Evolutionary conservation across 2,329 filamentous ascomycete genomes (phyloP).

Genomic region (Hypoxylon sp.): DNA sequence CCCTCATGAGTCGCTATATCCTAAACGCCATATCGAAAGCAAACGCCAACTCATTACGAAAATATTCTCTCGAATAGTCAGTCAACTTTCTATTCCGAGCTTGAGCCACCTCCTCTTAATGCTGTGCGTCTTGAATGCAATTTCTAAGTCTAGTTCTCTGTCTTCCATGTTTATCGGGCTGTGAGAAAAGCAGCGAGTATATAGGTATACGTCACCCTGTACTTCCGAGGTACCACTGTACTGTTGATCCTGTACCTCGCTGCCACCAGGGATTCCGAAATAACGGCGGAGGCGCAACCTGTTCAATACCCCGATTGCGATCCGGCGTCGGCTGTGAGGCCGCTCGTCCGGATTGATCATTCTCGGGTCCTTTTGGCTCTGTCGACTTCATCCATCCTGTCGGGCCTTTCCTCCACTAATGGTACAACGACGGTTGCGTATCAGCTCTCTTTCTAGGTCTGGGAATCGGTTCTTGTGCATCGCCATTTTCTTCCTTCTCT

Average conservation of each 20-base stretch:
- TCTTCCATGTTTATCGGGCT: background rate
- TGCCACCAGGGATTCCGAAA: slow-evolving; percentile 37
- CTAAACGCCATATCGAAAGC: slow-evolving; percentile 21
- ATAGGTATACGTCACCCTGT: slow-evolving; percentile 39
- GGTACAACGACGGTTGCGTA: slow-evolving; percentile 43
- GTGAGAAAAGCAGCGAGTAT: slow-evolving; percentile 5
- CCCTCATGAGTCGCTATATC: slow-evolving; percentile 14
- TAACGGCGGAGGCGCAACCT: background rate
- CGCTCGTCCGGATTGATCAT: slow-evolving; percentile 16
- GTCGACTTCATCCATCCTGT: slow-evolving; percentile 27
- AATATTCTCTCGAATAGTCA: background rate
- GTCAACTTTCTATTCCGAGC: slow-evolving; percentile 30
- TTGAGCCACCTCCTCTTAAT: slow-evolving; percentile 45
- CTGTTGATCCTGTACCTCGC: slow-evolving; percentile 17
- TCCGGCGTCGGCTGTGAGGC: slow-evolving; percentile 19
- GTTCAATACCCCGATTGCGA: slow-evolving; percentile 1
- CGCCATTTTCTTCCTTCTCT: slow-evolving; percentile 41
- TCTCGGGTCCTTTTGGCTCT: background rate
- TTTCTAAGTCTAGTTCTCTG: slow-evolving; percentile 22
- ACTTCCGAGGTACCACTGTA: slow-evolving; percentile 46
- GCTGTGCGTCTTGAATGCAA: slow-evolving; percentile 9
- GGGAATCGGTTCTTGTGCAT: slow-evolving; percentile 17
- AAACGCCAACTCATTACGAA: slow-evolving; percentile 16
- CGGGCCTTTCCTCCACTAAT: slow-evolving; percentile 46
- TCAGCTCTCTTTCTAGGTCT: slow-evolving; percentile 43